These are phyloP conservation scores for Aristolochia contorta DNA, from an alignment of 164 flowering plant species.

Conservation along the genomic window DNA sequence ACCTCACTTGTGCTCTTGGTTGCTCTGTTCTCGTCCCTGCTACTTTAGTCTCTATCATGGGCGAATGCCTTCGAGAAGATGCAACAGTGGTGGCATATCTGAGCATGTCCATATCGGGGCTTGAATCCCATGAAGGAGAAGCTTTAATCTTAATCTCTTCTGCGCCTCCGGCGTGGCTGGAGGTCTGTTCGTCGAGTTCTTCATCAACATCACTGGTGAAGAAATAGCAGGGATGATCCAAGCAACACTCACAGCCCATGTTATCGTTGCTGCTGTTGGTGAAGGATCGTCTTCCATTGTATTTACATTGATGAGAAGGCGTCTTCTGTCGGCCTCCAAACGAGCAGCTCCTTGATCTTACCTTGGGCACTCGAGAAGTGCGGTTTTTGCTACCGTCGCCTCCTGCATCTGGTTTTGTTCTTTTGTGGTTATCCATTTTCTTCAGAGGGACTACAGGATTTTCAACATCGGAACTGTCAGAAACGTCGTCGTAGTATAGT, in stretches of 20 bases:
- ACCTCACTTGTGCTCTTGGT: neutral
- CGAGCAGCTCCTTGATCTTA: conserved; percentile 3
- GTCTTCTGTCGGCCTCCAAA: neutral
- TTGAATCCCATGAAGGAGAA: too few species aligned
- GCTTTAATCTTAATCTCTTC: too few species aligned
- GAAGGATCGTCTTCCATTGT: neutral
- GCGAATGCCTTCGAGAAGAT: neutral
- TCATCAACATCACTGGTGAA: conserved; percentile 9
- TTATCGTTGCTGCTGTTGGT: conserved; percentile 4
- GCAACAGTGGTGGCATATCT: too few species aligned
- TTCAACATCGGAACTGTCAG: conserved; percentile 1
- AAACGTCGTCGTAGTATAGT: conserved; percentile 13
- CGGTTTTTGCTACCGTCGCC: neutral
- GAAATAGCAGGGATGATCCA: conserved; percentile 20
- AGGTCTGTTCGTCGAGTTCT: neutral
- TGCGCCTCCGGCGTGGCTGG: too few species aligned
- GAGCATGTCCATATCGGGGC: too few species aligned
- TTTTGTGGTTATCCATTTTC: neutral
- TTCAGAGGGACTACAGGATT: neutral
- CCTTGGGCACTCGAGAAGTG: neutral
- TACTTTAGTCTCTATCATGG: neutral
- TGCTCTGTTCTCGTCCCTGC: conserved; percentile 7
- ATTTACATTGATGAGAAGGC: conserved; percentile 2
- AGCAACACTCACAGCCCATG: conserved; percentile 8
- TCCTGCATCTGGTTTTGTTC: neutral